Evolutionary conservation across 2,329 filamentous ascomycete species (phyloP).

Genomic region (Aspergillus novoparasiticus): DNA sequence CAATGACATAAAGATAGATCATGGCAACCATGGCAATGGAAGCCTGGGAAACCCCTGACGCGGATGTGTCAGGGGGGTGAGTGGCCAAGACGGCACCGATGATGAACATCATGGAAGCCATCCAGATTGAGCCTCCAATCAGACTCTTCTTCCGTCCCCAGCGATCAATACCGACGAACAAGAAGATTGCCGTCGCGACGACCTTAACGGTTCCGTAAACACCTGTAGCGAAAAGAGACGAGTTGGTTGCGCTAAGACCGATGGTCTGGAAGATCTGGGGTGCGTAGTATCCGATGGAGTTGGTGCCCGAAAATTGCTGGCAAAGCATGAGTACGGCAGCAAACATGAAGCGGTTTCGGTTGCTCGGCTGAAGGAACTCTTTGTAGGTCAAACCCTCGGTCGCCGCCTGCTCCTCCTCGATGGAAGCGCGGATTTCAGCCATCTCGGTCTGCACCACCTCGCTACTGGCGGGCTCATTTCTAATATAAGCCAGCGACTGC

Average conservation of each 20-base stretch:
- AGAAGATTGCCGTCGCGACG: slow-evolving; percentile 39
- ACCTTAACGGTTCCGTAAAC: slow-evolving; percentile 44
- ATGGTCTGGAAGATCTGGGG: slow-evolving; percentile 43
- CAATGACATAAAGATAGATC: slow-evolving; percentile 51
- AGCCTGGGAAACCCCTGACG: slow-evolving; percentile 31
- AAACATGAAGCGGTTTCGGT: slow-evolving; percentile 40
- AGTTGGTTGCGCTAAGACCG: slow-evolving; percentile 34
- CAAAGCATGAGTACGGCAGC: slow-evolving; percentile 44
- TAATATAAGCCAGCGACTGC: slow-evolving; percentile 39
- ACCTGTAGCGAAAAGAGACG: slow-evolving; percentile 42
- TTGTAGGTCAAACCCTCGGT: slow-evolving; percentile 47
- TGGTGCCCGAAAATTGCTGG: slow-evolving; percentile 45
- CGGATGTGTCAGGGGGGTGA: slow-evolving; percentile 32
- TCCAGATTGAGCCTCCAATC: slow-evolving; percentile 38
- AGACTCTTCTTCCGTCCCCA: slow-evolving; percentile 40
- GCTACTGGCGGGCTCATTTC: slow-evolving; percentile 31
- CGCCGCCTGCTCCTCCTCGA: slow-evolving; percentile 44
- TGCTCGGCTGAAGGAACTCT: slow-evolving; percentile 42
- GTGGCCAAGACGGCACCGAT: slow-evolving; percentile 38
- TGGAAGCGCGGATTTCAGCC: slow-evolving; percentile 43
- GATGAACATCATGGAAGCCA: slow-evolving; percentile 43
- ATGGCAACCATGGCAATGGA: slow-evolving; percentile 48
- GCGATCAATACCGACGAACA: slow-evolving; percentile 42
- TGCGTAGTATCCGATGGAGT: slow-evolving; percentile 43
- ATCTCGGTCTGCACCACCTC: slow-evolving; percentile 36